phyloP scores from a whole-genome alignment of 176 grass and related monocot species.

The Avena sativa region DNA sequence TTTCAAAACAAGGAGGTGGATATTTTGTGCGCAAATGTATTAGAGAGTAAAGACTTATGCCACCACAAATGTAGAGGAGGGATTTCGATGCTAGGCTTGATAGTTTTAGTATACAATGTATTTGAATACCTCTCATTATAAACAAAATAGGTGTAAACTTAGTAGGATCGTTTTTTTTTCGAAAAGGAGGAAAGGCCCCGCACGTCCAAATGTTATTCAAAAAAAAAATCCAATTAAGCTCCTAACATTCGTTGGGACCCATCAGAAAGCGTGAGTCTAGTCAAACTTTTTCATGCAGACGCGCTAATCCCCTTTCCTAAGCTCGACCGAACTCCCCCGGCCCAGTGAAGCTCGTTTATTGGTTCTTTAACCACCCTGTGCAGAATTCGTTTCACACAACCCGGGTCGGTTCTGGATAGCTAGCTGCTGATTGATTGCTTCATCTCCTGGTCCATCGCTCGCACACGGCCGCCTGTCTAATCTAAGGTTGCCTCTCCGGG shows the following conservation, averaged over 20 bases:
- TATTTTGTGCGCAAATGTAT: too few relatives aligned
- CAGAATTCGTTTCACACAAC: neutral
- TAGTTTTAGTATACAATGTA: too few relatives aligned
- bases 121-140: too few relatives aligned
- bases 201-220: too few relatives aligned
- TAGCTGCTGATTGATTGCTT: neutral
- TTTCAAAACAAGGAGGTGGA: too few relatives aligned
- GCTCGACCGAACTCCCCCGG: constrained; percentile 1
- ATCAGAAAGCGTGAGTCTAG: constrained; percentile 15
- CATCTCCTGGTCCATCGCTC: constrained; percentile 18
- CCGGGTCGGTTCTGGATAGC: neutral
- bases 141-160: too few relatives aligned
- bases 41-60: too few relatives aligned
- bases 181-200: too few relatives aligned
- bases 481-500: neutral
- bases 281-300: constrained; percentile 28
- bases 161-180: too few relatives aligned
- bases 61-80: too few relatives aligned
- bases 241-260: neutral
- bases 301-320: constrained; percentile 40
- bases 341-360: neutral
- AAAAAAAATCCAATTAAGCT: too few relatives aligned
- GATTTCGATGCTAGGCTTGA: too few relatives aligned
- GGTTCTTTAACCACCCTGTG: constrained; percentile 37
- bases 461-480: neutral